A percentile compares a stretch with the other conserved stretches of the same genome.
These are phyloP conservation scores for Limnanthes douglasii DNA, from an alignment of 345 rosid species.

Conservation along the genomic window DNA sequence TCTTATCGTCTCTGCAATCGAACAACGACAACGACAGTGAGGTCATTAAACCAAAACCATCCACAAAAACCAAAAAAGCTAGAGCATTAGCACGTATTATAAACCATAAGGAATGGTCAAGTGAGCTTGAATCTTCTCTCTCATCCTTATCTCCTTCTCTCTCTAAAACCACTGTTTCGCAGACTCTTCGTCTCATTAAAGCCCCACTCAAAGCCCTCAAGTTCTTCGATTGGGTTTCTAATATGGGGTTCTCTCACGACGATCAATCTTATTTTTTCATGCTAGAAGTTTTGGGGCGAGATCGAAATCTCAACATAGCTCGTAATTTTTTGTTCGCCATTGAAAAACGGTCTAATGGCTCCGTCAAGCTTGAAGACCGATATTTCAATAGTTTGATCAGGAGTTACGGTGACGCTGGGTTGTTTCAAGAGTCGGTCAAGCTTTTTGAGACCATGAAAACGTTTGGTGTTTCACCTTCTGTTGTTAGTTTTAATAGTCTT, in stretches of 20 bases:
- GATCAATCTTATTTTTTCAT: slow-evolving; percentile 43
- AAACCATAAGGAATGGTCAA: slow-evolving; percentile 42
- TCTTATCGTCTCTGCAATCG: too few relatives aligned
- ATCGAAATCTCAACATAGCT: slow-evolving; percentile 49
- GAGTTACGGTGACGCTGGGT: slow-evolving; percentile 51
- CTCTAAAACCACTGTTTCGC: slow-evolving; percentile 39
- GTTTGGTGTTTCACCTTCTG: slow-evolving; percentile 55
- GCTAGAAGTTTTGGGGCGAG: slow-evolving; percentile 48
- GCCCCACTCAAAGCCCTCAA: slow-evolving; percentile 36
- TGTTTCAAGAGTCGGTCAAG: slow-evolving; percentile 55
- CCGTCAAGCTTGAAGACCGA: slow-evolving; percentile 41
- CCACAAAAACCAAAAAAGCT: slow-evolving; percentile 30
- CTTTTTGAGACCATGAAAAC: slow-evolving; percentile 51
- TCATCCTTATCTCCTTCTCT: slow-evolving; percentile 24
- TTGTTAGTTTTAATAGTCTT: slow-evolving; percentile 49
- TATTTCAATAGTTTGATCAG: slow-evolving; percentile 65
- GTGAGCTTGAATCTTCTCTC: slow-evolving; percentile 40
- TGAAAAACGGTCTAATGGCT: slow-evolving; percentile 38
- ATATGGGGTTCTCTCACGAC: slow-evolving; percentile 30
- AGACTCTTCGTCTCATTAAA: slow-evolving; percentile 41
- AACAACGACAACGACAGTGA: too few relatives aligned
- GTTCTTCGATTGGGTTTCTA: slow-evolving; percentile 49
- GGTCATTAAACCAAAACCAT: slow-evolving; percentile 7
- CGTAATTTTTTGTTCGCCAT: slow-evolving; percentile 66
- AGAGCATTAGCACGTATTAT: slow-evolving; percentile 37